Conservation (phyloP, 306 rosid genomes). For the Prinsepia uniflora region DNA sequence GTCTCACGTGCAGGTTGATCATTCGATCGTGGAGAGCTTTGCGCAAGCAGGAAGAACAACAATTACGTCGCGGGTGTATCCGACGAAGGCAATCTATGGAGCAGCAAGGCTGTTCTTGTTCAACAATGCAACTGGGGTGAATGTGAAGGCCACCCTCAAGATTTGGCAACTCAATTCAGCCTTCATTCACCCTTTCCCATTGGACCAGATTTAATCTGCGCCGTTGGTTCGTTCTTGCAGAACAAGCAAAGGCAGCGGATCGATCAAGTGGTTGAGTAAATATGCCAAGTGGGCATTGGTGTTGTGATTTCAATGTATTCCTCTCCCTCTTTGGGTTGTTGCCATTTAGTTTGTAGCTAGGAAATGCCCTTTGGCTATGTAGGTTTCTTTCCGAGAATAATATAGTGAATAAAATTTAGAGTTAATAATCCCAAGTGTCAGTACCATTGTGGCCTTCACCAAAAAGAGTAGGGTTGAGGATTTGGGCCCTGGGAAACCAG, state of each 20-base stretch:
- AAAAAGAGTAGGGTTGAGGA: too few species aligned
- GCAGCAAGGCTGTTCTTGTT: slow-evolving; percentile 69
- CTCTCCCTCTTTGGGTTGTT: not conserved
- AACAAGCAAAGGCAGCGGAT: not conserved
- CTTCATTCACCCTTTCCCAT: slow-evolving; percentile 63
- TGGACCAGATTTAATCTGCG: slow-evolving; percentile 28
- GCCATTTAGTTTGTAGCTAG: slow-evolving; percentile 6
- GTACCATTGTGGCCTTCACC: too few species aligned
- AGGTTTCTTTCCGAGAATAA: not conserved
- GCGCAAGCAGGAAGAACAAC: slow-evolving; percentile 78
- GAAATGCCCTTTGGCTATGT: not conserved
- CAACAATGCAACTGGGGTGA: slow-evolving; percentile 70
- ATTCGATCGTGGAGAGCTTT: slow-evolving; percentile 80
- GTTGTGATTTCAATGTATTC: not conserved
- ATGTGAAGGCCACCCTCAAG: slow-evolving; percentile 58
- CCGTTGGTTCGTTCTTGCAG: not conserved
- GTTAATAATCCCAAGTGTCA: too few species aligned
- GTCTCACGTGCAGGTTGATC: slow-evolving; percentile 54
- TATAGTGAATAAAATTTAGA: too few species aligned
- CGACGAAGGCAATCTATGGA: slow-evolving; percentile 83
- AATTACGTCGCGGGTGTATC: slow-evolving; percentile 70
- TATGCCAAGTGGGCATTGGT: not conserved
- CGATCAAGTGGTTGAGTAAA: not conserved
- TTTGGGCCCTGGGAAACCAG: too few species aligned
- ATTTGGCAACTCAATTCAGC: slow-evolving; percentile 75